Conservation (phyloP, 2,329 filamentous ascomycete species). For the Anthostomella pinea region DNA sequence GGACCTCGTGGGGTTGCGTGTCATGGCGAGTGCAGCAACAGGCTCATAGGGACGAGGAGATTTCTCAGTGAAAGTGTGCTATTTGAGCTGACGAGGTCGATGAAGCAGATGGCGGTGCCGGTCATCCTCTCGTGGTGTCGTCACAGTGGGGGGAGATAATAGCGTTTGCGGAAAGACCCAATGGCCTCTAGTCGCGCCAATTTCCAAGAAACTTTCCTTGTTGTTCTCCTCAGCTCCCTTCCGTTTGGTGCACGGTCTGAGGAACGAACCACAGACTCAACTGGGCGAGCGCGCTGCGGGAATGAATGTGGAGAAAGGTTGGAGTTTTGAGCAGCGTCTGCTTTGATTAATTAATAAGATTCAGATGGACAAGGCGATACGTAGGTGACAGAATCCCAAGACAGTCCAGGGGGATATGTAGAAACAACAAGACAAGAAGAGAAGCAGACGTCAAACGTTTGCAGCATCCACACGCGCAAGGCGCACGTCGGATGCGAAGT, state of each 20-base stretch:
- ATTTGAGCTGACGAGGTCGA: constrained; percentile 1
- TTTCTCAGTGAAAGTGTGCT: background rate
- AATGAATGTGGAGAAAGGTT: constrained; percentile 4
- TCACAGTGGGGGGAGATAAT: constrained; percentile 5
- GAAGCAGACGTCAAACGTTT: no score
- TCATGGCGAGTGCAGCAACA: constrained; percentile 20
- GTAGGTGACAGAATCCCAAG: constrained; percentile 1
- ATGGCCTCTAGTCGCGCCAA: constrained; percentile 2
- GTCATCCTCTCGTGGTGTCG: constrained; percentile 8
- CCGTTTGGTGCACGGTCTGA: no score
- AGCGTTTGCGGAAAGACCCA: constrained; percentile 9
- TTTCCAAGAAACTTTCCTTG: constrained; percentile 6
- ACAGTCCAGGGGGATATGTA: background rate
- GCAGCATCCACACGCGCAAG: no score
- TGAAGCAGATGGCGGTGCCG: constrained; percentile 2
- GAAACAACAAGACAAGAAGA: constrained; percentile 1
- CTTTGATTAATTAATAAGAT: background rate
- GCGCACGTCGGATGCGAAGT: no score
- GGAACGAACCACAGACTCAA: no score
- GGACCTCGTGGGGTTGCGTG: constrained; percentile 26
- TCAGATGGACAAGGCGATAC: background rate
- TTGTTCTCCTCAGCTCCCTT: no score
- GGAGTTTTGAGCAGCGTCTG: background rate
- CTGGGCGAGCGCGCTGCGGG: no score
- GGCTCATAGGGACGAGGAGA: constrained; percentile 17